Base-by-base conservation (phyloP, 2,329 filamentous ascomycete genomes). In the Cladosporium phlei region DNA sequence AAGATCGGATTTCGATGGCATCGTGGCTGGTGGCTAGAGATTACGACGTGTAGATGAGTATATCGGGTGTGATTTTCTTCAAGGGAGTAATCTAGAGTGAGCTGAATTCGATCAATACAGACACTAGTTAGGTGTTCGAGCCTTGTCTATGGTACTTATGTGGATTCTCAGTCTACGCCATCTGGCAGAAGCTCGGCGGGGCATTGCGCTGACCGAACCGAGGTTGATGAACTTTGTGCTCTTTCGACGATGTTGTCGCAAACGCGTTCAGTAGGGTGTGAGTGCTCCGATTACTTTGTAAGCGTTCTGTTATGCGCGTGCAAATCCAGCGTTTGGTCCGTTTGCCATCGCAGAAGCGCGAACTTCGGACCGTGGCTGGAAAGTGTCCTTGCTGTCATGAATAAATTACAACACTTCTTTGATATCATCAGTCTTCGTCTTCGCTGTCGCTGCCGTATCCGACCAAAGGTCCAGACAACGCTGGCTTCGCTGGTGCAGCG, bases 391-490 rank as follows among this genome's bases (percentile, higher is more conserved):
- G n/a, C n/a, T n/a, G n/a, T n/a, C n/a, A n/a, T n/a, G n/a, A n/a
- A n/a, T n/a, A n/a, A n/a, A n/a, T n/a, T n/a, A n/a, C n/a, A n/a
- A n/a, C n/a, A n/a, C n/a, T n/a, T n/a, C n/a, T n/a, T n/a, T n/a
- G n/a, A 25, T 25, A 6, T 25, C 6, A 25, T 25, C 24, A 21
- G 19, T 48, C 49, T 17, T 83, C 79, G 54, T 78, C 85, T 50
- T 95, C 90, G 62, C 89, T 86, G 67, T 95, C 89, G 65, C 88
- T 96, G 47, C 83, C 89, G 61, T 98, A 98, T 20, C 78, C 86
- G 16, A 96, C 93, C 54, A 97, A 69, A 5, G 88, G 86, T 1
- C 87, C 88, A 14, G 78, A 67, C 21, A 76, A 69, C 43, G 80
- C 73, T 37, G 73, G 66, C 73, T 46, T 49, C 65, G 64, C 55